Evolutionary conservation across 2,329 filamentous ascomycete genomes (phyloP).

Genomic region (Chalara sp.): DNA sequence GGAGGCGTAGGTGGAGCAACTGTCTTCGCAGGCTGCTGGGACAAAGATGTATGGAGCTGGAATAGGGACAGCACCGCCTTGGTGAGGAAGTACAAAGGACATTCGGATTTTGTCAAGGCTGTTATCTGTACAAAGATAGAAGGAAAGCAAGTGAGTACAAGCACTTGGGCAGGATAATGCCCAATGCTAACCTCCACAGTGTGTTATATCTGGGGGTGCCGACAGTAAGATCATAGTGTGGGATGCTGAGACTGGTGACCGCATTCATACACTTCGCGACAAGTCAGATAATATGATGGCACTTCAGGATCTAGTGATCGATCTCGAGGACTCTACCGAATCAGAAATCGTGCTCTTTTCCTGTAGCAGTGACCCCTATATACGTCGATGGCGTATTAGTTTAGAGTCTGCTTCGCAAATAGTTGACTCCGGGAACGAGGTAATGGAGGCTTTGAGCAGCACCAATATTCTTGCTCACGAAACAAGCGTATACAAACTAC

Average conservation of each 20-base stretch:
- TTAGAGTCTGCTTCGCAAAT: slow-evolving; percentile 47
- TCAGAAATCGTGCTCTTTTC: slow-evolving; percentile 60
- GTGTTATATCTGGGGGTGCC: slow-evolving; percentile 66
- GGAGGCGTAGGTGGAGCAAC: slow-evolving; percentile 48
- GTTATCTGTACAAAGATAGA: slow-evolving; percentile 56
- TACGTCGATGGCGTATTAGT: slow-evolving; percentile 68
- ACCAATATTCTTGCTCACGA: slow-evolving; percentile 71
- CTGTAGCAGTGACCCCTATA: slow-evolving; percentile 72
- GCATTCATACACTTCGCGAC: slow-evolving; percentile 72
- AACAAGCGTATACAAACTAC: slow-evolving; percentile 78
- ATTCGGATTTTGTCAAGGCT: slow-evolving; percentile 87
- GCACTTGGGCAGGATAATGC: neutral
- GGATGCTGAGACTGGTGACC: slow-evolving; percentile 61
- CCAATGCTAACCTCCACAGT: slow-evolving; percentile 12
- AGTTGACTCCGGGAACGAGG: slow-evolving; percentile 31
- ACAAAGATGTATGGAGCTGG: slow-evolving; percentile 89
- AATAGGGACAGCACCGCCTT: slow-evolving; percentile 49
- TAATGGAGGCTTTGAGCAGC: slow-evolving; percentile 28
- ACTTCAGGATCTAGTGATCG: slow-evolving; percentile 71
- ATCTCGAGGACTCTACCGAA: slow-evolving; percentile 51
- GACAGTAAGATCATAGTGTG: slow-evolving; percentile 81
- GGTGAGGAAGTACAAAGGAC: slow-evolving; percentile 62
- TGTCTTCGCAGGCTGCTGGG: slow-evolving; percentile 88
- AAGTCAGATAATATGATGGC: slow-evolving; percentile 65
- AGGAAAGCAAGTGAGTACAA: slow-evolving; percentile 44